Evolutionary conservation across 192 early-diverging fungal species (phyloP).

Genomic region (Nowakowskiella sp.): DNA sequence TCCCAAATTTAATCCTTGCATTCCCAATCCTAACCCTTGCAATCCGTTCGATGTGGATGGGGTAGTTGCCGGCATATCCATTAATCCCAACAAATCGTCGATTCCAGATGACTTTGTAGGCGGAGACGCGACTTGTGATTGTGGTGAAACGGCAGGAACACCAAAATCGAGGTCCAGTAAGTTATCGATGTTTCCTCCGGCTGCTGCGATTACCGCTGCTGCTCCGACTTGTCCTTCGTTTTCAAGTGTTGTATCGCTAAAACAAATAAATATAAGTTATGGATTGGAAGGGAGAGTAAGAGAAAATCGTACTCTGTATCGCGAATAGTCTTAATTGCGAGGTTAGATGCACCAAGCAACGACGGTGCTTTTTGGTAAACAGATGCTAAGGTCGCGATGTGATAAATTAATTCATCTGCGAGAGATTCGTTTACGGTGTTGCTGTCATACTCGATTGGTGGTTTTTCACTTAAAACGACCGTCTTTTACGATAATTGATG

Average conservation of each 20-base stretch:
- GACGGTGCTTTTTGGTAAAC: slow-evolving; percentile 91
- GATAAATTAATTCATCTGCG: slow-evolving; percentile 77
- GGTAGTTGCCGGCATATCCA: slow-evolving; percentile 18
- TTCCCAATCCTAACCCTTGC: slow-evolving; percentile 3
- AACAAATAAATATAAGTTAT: slow-evolving; percentile 10
- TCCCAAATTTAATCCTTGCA: neutral
- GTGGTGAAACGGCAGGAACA: slow-evolving; percentile 26
- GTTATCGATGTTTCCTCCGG: slow-evolving; percentile 50
- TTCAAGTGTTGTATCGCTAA: slow-evolving; percentile 1
- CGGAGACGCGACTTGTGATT: slow-evolving; percentile 6
- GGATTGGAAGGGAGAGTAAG: neutral
- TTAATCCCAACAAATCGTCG: slow-evolving; percentile 40
- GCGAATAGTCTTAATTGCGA: slow-evolving; percentile 9
- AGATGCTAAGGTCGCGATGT: slow-evolving; percentile 83
- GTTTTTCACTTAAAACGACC: slow-evolving; percentile 84
- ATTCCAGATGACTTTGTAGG: slow-evolving; percentile 9
- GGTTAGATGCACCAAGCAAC: slow-evolving; percentile 53
- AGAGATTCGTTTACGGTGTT: slow-evolving; percentile 59
- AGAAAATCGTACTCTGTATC: slow-evolving; percentile 16
- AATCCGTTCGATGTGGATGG: neutral
- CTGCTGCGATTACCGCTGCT: slow-evolving; percentile 34
- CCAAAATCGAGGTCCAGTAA: slow-evolving; percentile 67
- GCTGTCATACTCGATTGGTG: slow-evolving; percentile 67
- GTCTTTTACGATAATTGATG: slow-evolving; percentile 29
- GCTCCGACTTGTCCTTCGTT: slow-evolving; percentile 23